These are phyloP conservation scores for Blastomyces silverae DNA, from an alignment of 2,329 filamentous ascomycete genomes.

Conservation along the genomic window DNA sequence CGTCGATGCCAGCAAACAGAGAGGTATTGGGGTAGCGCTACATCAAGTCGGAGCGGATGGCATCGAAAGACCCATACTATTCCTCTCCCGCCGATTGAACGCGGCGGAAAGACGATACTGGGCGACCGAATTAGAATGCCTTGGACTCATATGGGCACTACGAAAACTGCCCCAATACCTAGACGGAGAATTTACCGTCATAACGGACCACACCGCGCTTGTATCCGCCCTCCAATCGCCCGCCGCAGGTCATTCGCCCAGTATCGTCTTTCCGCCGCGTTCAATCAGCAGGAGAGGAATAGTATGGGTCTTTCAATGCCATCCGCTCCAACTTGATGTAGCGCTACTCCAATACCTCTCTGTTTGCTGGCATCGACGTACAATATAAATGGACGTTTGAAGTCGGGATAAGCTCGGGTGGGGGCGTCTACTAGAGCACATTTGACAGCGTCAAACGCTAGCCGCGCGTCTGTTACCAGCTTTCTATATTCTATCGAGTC, in stretches of 20 bases:
- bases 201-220: not conserved
- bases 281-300: not conserved
- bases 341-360: not conserved
- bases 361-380: not conserved
- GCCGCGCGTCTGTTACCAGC: too few relatives aligned
- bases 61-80: not conserved
- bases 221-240: not conserved
- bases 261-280: not conserved
- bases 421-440: too few relatives aligned
- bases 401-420: too few relatives aligned
- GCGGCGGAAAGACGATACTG: not conserved
- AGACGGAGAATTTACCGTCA: not conserved
- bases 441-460: too few relatives aligned
- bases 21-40: not conserved
- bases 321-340: not conserved
- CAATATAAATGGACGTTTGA: too few relatives aligned
- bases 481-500: too few relatives aligned
- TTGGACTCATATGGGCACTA: not conserved
- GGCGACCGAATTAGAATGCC: not conserved
- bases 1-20: not conserved
- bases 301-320: not conserved
- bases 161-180: not conserved
- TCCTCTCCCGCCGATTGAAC: not conserved
- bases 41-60: not conserved
- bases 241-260: too few relatives aligned